phyloP scores from a whole-genome alignment of 306 rosid genomes.

The Geum urbanum region DNA sequence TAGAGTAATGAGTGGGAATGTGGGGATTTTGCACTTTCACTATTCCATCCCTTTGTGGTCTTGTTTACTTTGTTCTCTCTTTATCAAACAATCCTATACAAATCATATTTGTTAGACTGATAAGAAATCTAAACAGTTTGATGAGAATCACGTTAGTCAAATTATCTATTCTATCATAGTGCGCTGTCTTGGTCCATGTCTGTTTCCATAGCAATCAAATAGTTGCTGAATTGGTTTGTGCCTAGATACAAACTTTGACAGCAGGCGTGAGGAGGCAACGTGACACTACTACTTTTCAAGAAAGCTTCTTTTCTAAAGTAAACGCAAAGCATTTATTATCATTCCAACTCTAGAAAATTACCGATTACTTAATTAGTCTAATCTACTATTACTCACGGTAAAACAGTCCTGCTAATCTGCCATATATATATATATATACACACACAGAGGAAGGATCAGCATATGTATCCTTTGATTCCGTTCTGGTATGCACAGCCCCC shows the following conservation, averaged over 20 bases:
- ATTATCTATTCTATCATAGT: neutral
- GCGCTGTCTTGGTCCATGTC: neutral
- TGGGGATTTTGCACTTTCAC: neutral
- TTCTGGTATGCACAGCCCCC: neutral
- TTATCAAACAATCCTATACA: neutral
- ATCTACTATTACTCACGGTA: neutral
- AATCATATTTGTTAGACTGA: neutral
- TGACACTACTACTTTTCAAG: neutral
- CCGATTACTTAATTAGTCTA: neutral
- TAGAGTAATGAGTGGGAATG: neutral
- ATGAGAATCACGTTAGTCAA: neutral
- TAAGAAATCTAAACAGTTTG: neutral
- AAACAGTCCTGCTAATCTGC: neutral
- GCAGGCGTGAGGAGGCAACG: slow-evolving; percentile 17
- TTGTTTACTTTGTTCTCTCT: neutral
- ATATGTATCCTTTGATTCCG: neutral
- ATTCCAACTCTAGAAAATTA: neutral
- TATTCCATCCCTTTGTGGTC: neutral
- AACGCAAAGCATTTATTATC: neutral
- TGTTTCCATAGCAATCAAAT: neutral
- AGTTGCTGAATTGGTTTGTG: neutral
- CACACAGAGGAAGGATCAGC: neutral
- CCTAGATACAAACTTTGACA: neutral
- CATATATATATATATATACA: no score
- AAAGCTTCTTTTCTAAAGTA: neutral